Evolutionary conservation across 495 filamentous ascomycete species (phyloP), one percentile per base, ranked within the genome.

Genomic region (Cudoniella acicularis): DNA sequence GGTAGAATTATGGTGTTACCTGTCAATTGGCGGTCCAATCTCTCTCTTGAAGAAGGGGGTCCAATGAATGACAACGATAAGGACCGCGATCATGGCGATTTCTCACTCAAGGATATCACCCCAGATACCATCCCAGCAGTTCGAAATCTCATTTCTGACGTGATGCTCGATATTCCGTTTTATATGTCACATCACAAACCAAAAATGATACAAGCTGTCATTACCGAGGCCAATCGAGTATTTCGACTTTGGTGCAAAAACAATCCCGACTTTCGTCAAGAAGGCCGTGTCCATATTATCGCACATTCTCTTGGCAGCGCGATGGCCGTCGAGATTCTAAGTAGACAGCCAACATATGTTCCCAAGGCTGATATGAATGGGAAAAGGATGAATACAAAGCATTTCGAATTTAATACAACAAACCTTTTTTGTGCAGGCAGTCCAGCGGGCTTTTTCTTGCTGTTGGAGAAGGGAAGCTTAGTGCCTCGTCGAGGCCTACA

Each of bases 161-260:
- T 98, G 55, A 96, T 98, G 90, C 84, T 96, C 3, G 94, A 98
- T 68, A 91, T 98, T 30, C 94, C 94, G 0, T 96, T 96, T 64
- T 98, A 98, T 72, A 83, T 98, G 61, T 96, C 92, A 1, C 89
- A 94, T 64, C 94, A 96, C 72, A 94, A 97, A 64, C 84, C 87
- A 1, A 96, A 90, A 72, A 98, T 98, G 92, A 86, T 96, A 24
- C 79, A 85, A 53, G 93, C 92, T 0, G 86, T 96, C 21, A 85
- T 92, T n/a, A 78, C 76, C 65, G 94, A 98, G 72, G 94, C 94
- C 1, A 98, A 98, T 64, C 83, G 94, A 1, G 87, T 98, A 3
- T 97, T 93, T 67, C 83, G 88, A 8, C 80, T 98, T 2, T 98
- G 94, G 94, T 96, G 91, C 64, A 78, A 78, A 40, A 95, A 97